Evolutionary conservation across 306 rosid species (phyloP).

Genomic region (Prunus kanzakura): DNA sequence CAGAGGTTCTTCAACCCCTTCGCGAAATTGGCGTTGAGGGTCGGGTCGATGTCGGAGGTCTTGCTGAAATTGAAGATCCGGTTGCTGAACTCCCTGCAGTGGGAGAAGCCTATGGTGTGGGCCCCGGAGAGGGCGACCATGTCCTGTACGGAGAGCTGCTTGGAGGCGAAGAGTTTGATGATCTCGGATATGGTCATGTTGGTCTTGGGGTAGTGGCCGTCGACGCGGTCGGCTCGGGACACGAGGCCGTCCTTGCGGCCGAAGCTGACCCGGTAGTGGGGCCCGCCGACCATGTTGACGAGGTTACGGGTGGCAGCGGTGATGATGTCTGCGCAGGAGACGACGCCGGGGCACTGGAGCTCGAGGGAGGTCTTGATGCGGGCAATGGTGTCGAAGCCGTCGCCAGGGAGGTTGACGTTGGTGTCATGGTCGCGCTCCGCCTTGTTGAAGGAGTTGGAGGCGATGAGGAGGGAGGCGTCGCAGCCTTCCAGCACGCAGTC

Average conservation of each 20-base stretch:
- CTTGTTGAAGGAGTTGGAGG: constrained; percentile 42
- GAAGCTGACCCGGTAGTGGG: constrained; percentile 19
- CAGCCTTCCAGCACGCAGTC: constrained; percentile 50
- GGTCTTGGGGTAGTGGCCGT: constrained; percentile 19
- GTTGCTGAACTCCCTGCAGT: constrained; percentile 39
- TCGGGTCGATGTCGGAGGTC: constrained; percentile 23
- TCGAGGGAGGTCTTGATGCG: constrained; percentile 39
- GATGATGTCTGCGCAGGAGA: constrained; percentile 49
- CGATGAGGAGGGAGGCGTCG: constrained; percentile 48
- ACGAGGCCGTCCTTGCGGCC: constrained; percentile 41
- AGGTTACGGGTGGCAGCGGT: constrained; percentile 32
- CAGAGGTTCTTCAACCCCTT: constrained; percentile 40
- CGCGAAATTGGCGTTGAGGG: constrained; percentile 19
- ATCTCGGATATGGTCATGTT: constrained; percentile 37
- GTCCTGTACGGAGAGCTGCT: constrained; percentile 29
- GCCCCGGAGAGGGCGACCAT: constrained; percentile 43
- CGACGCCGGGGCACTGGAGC: constrained; percentile 38
- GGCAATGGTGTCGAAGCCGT: constrained; percentile 41
- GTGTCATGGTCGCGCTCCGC: constrained; percentile 60
- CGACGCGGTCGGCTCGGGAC: constrained; percentile 4
- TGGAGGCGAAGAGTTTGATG: constrained; percentile 24
- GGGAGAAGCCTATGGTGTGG: constrained; percentile 51
- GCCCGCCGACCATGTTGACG: constrained; percentile 34
- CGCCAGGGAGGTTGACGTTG: constrained; percentile 58
- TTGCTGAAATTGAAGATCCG: constrained; percentile 41